Evolutionary conservation across 768 basidiomycete species (phyloP).

Genomic region (Russula sp.): DNA sequence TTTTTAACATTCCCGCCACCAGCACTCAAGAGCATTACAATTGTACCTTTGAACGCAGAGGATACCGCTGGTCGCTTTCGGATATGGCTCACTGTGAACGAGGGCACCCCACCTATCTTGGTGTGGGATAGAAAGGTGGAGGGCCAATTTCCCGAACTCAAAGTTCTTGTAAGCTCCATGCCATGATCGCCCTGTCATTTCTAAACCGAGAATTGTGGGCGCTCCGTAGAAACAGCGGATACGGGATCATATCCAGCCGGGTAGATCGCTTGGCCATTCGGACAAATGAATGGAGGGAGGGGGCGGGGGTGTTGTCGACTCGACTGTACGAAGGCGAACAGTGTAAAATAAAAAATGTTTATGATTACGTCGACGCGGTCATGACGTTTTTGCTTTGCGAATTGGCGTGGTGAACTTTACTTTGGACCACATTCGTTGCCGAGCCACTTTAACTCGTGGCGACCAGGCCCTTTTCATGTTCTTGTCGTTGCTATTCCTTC

Average conservation of each 20-base stretch:
- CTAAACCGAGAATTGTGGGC: slow-evolving; percentile 10
- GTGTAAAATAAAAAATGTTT: not conserved
- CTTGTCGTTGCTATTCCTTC: not conserved
- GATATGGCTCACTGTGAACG: slow-evolving; percentile 63
- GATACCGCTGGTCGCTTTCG: slow-evolving; percentile 89
- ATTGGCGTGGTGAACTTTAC: not conserved
- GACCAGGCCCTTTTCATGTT: not conserved
- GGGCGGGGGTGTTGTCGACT: not conserved
- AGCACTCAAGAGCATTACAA: slow-evolving; percentile 51
- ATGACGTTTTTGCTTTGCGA: not conserved
- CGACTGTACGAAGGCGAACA: not conserved
- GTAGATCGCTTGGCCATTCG: slow-evolving; percentile 80
- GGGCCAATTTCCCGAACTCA: slow-evolving; percentile 89
- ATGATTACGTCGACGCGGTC: slow-evolving; percentile 9
- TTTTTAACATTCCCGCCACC: slow-evolving; percentile 88
- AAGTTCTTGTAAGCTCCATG: slow-evolving; percentile 55
- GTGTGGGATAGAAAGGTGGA: slow-evolving; percentile 90
- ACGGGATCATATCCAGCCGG: slow-evolving; percentile 76
- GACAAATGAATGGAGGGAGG: slow-evolving; percentile 38
- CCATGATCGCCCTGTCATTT: not conserved
- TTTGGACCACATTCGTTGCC: slow-evolving; percentile 1
- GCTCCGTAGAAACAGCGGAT: slow-evolving; percentile 68
- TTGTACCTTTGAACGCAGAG: slow-evolving; percentile 68
- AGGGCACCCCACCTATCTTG: slow-evolving; percentile 35
- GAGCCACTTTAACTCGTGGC: slow-evolving; percentile 2